Percentiles rank a stretch among this genome's conserved stretches.
Conservation (phyloP, 352 stramenopile species). For the Thalassiosira exigua region DNA sequence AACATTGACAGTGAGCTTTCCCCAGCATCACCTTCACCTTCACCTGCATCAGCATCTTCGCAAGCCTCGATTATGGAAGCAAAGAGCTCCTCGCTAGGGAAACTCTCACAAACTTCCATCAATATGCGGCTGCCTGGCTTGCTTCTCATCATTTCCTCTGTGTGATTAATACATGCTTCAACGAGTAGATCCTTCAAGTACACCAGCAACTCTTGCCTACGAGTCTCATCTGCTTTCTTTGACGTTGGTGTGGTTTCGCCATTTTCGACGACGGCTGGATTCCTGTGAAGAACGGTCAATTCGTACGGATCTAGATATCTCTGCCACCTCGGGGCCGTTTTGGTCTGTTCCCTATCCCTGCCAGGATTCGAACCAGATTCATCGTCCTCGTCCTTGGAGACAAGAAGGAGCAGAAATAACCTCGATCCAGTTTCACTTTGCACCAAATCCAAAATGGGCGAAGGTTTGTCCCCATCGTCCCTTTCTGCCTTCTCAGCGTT, state of each 20-base stretch:
- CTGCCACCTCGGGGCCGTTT: constrained; percentile 35
- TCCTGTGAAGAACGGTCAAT: constrained; percentile 60
- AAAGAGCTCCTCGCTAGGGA: constrained; percentile 58
- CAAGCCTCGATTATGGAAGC: constrained; percentile 67
- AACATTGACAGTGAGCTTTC: constrained; percentile 58
- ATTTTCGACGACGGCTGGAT: constrained; percentile 64
- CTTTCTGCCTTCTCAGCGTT: constrained; percentile 37
- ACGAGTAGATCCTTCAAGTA: constrained; percentile 74
- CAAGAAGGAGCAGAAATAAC: constrained; percentile 80
- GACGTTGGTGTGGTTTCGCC: constrained; percentile 69
- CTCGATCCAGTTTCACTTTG: constrained; percentile 77
- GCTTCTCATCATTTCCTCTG: constrained; percentile 68
- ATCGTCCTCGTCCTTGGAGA: constrained; percentile 52
- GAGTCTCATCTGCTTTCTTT: constrained; percentile 81
- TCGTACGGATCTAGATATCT: constrained; percentile 85
- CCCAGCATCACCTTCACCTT: constrained; percentile 42
- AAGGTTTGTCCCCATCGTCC: constrained; percentile 39
- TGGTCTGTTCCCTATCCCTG: constrained; percentile 23
- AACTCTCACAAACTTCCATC: constrained; percentile 69
- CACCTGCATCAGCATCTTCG: constrained; percentile 17
- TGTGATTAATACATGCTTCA: constrained; percentile 70
- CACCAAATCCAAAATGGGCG: constrained; percentile 76
- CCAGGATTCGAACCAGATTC: constrained; percentile 25
- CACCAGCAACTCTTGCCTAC: constrained; percentile 76
- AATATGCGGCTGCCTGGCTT: constrained; percentile 72